Base-by-base conservation (phyloP, 257 asterid genomes). In the Solanum infundibuliforme region DNA sequence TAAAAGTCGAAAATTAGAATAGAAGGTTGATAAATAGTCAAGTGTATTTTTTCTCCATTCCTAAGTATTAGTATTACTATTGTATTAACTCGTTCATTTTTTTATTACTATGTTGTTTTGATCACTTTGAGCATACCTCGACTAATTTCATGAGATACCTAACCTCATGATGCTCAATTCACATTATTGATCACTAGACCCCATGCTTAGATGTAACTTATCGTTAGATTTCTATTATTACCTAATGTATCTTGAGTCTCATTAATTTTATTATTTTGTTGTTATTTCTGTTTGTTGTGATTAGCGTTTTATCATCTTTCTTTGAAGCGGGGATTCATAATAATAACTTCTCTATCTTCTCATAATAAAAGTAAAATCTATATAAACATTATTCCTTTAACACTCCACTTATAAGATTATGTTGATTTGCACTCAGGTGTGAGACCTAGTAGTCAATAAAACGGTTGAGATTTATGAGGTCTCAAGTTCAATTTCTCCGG, bases 71-170 rank as follows among this genome's bases (percentile, higher is more conserved):
- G 9, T 27, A 68, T 25, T 27, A 12, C 7, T 12, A 1, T 68
- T 27, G 35, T 12, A 12, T 5, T 66, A 12, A 2, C 7, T 25
- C 4, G 1, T 66, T 10, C 7, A 4, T n/a, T n/a, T n/a, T n/a
- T n/a, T 62, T 62, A 62, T 23, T 10, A n/a, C 1, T 62, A 10
- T 62, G 3, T 0, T 62, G 3, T n/a, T 4, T 23, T 1, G 3
- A 5, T 62, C 14, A 10, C 2, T 5, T 62, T 62, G 5, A 0
- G 1, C 1, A 2, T 9, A 58, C 4, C 5, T 58, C 1, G 3
- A 62, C 2, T 62, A 4, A n/a, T 62, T n/a, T 10, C 1, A 10
- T 9, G 29, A 0, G 11, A 62, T 11, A n/a, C 5, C 1, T 21
- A 23, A 23, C 12, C 6, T 62, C 29, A 9, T 2, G 69, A 4